Evolutionary conservation across 148 eudicot genomes (phyloP).

Genomic region (Camellia lanceoleosa): DNA sequence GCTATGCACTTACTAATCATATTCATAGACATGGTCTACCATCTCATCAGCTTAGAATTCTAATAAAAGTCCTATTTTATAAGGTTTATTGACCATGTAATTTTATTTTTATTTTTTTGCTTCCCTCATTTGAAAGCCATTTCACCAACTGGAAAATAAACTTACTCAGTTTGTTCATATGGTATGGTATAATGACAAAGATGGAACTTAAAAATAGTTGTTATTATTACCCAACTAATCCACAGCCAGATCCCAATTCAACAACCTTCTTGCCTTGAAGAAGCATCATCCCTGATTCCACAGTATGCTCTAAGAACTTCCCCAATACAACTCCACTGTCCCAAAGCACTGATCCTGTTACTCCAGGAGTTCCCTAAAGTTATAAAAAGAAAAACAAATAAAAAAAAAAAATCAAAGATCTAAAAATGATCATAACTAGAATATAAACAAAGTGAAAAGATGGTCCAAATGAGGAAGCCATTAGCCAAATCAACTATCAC

Average conservation of each 20-base stretch:
- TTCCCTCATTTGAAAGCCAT: neutral
- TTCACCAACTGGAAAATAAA: neutral
- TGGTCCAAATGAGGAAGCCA: neutral
- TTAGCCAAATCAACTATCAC: neutral
- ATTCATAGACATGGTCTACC: neutral
- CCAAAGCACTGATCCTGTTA: conserved; percentile 97
- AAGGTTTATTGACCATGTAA: neutral
- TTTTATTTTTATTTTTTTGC: neutral
- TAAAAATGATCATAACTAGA: neutral
- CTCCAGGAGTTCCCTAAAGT: conserved; percentile 76
- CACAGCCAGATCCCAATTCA: conserved; percentile 94
- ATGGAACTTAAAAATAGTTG: neutral
- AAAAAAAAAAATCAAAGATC: neutral
- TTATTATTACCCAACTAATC: conserved; percentile 74
- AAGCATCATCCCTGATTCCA: conserved; percentile 48
- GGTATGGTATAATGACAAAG: neutral
- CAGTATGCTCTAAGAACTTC: conserved; percentile 91
- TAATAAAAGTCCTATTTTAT: neutral
- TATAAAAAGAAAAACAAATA: neutral
- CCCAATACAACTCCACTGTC: conserved; percentile 86
- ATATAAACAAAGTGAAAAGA: neutral
- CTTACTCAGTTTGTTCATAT: neutral
- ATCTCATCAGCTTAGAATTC: neutral
- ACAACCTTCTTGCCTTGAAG: conserved; percentile 83
- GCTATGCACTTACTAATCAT: neutral